Conservation (phyloP, 805 yeast species). For the Myxozyma geophila region DNA sequence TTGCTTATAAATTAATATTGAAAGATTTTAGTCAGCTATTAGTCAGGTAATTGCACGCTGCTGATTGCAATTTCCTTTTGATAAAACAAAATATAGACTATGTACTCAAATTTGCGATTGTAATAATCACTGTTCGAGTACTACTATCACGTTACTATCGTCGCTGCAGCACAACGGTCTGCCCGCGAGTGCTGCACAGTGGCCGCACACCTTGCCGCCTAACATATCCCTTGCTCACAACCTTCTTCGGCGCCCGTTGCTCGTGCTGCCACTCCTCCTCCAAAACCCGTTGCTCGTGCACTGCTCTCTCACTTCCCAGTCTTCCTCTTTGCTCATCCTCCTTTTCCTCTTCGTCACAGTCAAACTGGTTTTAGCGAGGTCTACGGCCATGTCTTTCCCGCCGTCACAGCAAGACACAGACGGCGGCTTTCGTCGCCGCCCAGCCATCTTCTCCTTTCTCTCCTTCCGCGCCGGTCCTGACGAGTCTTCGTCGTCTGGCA, state of each 20-base stretch:
- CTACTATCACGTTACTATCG: background rate
- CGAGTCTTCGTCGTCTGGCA: slow-evolving; percentile 2
- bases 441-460: slow-evolving; percentile 31
- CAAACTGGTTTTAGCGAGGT: slow-evolving; percentile 13
- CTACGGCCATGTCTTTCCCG: slow-evolving; percentile 28
- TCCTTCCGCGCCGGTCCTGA: slow-evolving; percentile 27
- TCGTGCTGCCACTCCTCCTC: background rate
- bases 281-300: background rate
- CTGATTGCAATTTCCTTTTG: too few species aligned
- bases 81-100: too few species aligned
- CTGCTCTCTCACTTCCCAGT: background rate
- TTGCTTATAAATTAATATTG: background rate
- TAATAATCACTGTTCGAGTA: too few species aligned
- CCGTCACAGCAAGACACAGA: slow-evolving; percentile 18
- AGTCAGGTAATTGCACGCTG: too few species aligned
- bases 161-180: slow-evolving; percentile 5
- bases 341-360: background rate
- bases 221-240: background rate
- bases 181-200: background rate
- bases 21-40: too few species aligned
- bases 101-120: too few species aligned
- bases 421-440: slow-evolving; percentile 36
- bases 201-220: slow-evolving; percentile 1
- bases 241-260: background rate
- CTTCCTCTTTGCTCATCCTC: background rate